Conservation (phyloP, 1,139 yeast genomes). For the Candida labiduridarum region DNA sequence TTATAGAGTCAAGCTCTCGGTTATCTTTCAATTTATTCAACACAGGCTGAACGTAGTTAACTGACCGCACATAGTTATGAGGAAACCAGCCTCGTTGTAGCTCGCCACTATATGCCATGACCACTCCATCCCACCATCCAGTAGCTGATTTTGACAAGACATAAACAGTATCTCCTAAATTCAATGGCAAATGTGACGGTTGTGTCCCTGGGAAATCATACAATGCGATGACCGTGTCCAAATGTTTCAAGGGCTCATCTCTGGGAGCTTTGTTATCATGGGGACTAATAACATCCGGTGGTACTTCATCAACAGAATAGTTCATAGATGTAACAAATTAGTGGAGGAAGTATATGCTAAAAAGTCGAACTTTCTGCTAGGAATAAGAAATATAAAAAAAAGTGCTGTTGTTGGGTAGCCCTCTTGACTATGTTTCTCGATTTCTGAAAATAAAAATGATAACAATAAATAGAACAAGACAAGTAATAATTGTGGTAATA, state of each 20-base stretch:
- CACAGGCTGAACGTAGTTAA: slow-evolving; percentile 50
- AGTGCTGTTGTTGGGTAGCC: neutral
- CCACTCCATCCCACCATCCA: slow-evolving; percentile 83
- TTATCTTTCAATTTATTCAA: slow-evolving; percentile 41
- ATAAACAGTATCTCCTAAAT: slow-evolving; percentile 52
- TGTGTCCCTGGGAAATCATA: slow-evolving; percentile 54
- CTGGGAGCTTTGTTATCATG: slow-evolving; percentile 23
- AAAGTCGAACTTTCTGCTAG: neutral
- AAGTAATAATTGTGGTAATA: too few relatives aligned
- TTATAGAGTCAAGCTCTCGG: slow-evolving; percentile 46
- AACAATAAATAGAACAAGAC: too few relatives aligned
- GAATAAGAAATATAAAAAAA: neutral
- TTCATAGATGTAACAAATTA: neutral
- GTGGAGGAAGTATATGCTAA: neutral
- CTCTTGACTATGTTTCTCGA: too few relatives aligned
- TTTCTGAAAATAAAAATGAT: too few relatives aligned
- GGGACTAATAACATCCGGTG: slow-evolving; percentile 43
- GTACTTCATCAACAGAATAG: slow-evolving; percentile 31
- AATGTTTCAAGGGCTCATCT: slow-evolving; percentile 35
- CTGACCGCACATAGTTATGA: slow-evolving; percentile 54
- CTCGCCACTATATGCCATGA: slow-evolving; percentile 41
- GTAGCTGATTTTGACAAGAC: slow-evolving; percentile 54
- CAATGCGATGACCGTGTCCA: slow-evolving; percentile 55
- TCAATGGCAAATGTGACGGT: slow-evolving; percentile 47
- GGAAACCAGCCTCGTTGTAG: slow-evolving; percentile 77